phyloP scores from a whole-genome alignment of 805 yeast species.

The Cyberlindnera amylophila region DNA sequence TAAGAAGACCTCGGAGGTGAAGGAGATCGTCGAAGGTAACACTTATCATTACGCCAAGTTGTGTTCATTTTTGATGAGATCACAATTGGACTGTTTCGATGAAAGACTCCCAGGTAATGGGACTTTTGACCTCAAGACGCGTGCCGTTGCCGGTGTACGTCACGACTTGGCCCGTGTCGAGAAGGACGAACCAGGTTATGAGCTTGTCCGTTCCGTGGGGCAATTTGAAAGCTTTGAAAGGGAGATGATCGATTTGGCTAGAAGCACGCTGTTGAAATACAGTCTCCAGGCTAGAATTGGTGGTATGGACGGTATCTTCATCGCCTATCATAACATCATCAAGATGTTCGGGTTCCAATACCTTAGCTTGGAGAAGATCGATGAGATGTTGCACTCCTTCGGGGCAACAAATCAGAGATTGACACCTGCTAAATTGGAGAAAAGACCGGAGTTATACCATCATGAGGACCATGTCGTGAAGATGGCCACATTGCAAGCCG shows the following conservation, averaged over 20 bases:
- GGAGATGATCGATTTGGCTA: constrained; percentile 70
- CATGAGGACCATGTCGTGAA: constrained; percentile 12
- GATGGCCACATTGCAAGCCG: constrained; percentile 45
- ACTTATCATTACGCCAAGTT: constrained; percentile 72
- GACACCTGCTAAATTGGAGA: constrained; percentile 4
- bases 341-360: constrained; percentile 89
- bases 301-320: constrained; percentile 92
- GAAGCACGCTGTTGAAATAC: constrained; percentile 79
- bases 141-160: constrained; percentile 86
- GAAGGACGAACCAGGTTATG: constrained; percentile 48
- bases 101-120: constrained; percentile 82
- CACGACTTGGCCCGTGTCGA: constrained; percentile 62
- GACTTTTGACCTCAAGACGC: constrained; percentile 84
- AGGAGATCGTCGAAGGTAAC: constrained; percentile 21
- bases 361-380: constrained; percentile 70
- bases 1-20: constrained; percentile 14
- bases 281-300: constrained; percentile 91
- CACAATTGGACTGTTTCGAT: constrained; percentile 86
- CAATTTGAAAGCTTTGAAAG: constrained; percentile 75
- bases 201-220: constrained; percentile 59
- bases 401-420: constrained; percentile 19
- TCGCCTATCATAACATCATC: constrained; percentile 84
- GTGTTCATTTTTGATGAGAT: constrained; percentile 74
- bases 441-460: constrained; percentile 10
- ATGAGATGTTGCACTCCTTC: constrained; percentile 52